These are phyloP conservation scores for Lipomyces sp. DNA, from an alignment of 805 yeast species.

Conservation along the genomic window DNA sequence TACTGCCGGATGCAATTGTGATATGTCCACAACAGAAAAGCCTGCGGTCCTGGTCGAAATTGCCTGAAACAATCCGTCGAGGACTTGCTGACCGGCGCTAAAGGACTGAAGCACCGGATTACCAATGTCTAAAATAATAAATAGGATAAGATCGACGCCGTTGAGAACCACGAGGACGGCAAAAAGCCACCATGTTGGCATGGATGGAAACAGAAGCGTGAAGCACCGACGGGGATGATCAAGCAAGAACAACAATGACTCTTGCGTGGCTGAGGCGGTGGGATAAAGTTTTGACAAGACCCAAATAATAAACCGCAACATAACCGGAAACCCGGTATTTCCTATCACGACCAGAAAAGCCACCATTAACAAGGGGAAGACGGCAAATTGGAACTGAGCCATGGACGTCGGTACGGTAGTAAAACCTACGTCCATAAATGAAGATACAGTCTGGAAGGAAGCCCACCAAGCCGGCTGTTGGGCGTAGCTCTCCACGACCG, in stretches of 20 bases:
- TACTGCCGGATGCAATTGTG: conserved; percentile 81
- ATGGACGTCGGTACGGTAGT: conserved; percentile 84
- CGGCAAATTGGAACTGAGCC: conserved; percentile 64
- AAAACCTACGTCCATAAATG: conserved; percentile 84
- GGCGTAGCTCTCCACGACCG: conserved; percentile 58
- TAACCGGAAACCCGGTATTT: conserved; percentile 91
- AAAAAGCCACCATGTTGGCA: conserved; percentile 94
- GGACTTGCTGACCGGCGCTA: conserved; percentile 68
- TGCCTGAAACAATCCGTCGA: conserved; percentile 89
- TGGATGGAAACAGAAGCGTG: conserved; percentile 85
- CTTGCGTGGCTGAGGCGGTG: conserved; percentile 55
- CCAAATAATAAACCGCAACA: conserved; percentile 85
- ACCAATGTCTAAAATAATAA: conserved; percentile 74
- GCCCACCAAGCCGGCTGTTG: conserved; percentile 92
- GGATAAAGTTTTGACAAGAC: conserved; percentile 67
- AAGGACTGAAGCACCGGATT: conserved; percentile 57
- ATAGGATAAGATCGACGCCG: conserved; percentile 76
- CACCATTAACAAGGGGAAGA: conserved; percentile 66
- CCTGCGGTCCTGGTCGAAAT: conserved; percentile 95
- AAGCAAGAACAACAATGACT: conserved; percentile 80
- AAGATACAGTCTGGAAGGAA: conserved; percentile 75
- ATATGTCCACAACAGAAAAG: conserved; percentile 70
- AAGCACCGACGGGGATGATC: conserved; percentile 98
- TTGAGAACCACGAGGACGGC: conserved; percentile 74
- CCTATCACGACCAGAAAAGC: conserved; percentile 84